Conservation (phyloP, 352 stramenopile species). For the Saprolegnia diclina region DNA sequence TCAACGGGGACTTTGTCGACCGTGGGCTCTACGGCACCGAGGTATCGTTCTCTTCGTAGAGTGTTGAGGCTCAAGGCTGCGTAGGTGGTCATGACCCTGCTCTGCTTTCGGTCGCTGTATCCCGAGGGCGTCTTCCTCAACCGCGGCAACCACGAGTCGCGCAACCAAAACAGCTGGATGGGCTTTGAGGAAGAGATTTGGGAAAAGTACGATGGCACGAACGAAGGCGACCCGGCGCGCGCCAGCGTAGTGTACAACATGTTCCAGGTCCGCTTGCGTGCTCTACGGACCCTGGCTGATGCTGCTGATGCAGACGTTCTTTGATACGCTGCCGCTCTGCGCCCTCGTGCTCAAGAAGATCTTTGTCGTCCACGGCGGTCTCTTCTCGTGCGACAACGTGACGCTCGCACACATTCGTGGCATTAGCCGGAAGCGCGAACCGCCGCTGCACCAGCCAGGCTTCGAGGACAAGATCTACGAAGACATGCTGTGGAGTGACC, state of each 20-base stretch:
- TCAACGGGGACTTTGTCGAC: constrained; percentile 97
- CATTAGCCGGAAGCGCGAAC: constrained; percentile 88
- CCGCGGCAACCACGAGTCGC: constrained; percentile 94
- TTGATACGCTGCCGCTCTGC: constrained; percentile 86
- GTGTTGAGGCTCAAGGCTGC: constrained; percentile 30
- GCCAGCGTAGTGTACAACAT: constrained; percentile 28
- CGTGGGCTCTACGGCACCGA: constrained; percentile 86
- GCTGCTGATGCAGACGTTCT: constrained; percentile 39
- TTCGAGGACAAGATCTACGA: constrained; percentile 93
- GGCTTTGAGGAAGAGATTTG: constrained; percentile 88
- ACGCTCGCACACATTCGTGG: constrained; percentile 85
- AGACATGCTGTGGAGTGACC: constrained; percentile 91
- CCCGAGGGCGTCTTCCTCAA: constrained; percentile 87
- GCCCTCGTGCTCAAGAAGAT: constrained; percentile 87
- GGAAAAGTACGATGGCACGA: constrained; percentile 66
- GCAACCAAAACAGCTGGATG: constrained; percentile 92
- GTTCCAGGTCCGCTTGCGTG: constrained; percentile 18
- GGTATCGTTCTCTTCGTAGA: constrained; percentile 38
- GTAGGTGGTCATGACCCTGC: constrained; percentile 58
- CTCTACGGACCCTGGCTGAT: neutral
- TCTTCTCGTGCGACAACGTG: constrained; percentile 90
- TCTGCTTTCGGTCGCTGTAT: constrained; percentile 74
- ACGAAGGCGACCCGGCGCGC: constrained; percentile 25
- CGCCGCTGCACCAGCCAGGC: constrained; percentile 76
- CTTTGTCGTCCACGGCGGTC: constrained; percentile 91